Percentiles rank a stretch among this genome's conserved stretches.
phyloP scores from a whole-genome alignment of 1,284 basidiomycete genomes.

The Puccinia hordei region DNA sequence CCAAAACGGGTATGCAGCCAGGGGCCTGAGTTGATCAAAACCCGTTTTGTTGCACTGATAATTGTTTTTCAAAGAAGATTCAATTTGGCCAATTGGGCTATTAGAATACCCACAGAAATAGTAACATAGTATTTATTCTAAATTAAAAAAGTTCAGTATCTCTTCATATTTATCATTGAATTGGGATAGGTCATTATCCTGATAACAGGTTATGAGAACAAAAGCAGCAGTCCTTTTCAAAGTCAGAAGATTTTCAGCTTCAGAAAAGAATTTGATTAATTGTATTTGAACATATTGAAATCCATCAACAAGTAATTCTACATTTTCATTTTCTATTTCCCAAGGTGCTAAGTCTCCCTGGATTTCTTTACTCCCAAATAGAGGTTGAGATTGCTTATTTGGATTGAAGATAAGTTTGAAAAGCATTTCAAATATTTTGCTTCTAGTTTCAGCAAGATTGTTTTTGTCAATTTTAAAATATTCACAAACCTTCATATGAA shows the following conservation, averaged over 20 bases:
- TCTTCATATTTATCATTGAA: background rate
- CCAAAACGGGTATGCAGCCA: too few species aligned
- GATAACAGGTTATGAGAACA: background rate
- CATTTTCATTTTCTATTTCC: background rate
- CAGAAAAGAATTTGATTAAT: background rate
- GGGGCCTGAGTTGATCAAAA: too few species aligned
- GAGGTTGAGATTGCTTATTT: background rate
- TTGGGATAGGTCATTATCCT: background rate
- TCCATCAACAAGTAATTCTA: background rate
- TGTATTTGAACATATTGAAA: background rate
- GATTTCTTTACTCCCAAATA: background rate
- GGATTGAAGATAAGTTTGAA: background rate
- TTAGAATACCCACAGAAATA: too few species aligned
- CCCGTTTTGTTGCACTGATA: too few species aligned
- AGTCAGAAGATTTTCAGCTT: background rate
- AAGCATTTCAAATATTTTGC: background rate
- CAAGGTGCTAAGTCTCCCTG: background rate
- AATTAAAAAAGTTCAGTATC: too few species aligned
- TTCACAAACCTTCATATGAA: background rate
- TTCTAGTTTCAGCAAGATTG: background rate
- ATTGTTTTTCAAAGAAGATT: too few species aligned
- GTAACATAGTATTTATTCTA: too few species aligned
- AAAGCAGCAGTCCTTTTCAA: background rate
- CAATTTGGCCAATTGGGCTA: too few species aligned
- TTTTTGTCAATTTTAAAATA: background rate